Conservation (phyloP, 129 eudicot genomes). For the Flaveria linearis region DNA sequence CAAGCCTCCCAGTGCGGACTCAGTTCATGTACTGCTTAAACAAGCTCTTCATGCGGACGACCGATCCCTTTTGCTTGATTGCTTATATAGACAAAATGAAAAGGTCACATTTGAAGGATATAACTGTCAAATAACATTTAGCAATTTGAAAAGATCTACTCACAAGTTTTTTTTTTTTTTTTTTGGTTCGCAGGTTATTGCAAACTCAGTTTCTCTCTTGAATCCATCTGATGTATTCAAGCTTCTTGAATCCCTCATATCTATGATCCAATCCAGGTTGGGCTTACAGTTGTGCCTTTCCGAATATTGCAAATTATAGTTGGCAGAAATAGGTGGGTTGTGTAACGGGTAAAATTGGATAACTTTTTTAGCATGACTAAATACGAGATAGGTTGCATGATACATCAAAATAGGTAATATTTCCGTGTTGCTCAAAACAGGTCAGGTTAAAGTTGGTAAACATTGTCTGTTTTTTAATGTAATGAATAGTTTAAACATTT, state of each 20-base stretch:
- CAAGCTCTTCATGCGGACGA: constrained; percentile 97
- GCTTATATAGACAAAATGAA: constrained; percentile 81
- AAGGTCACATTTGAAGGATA: constrained; percentile 44
- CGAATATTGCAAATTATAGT: constrained; percentile 13
- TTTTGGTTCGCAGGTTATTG: constrained; percentile 56
- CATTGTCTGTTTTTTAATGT: neutral
- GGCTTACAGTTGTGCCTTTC: neutral
- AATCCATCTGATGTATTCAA: constrained; percentile 82
- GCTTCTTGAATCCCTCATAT: constrained; percentile 72
- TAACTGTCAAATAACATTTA: neutral
- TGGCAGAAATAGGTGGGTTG: constrained; percentile 1
- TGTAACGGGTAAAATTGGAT: neutral
- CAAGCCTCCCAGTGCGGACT: constrained; percentile 92
- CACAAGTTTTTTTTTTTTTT: neutral
- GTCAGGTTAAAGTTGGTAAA: no score
- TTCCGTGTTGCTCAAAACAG: no score
- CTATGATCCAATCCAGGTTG: constrained; percentile 77
- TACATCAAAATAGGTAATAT: neutral
- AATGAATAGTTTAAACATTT: constrained; percentile 4
- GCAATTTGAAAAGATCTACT: neutral
- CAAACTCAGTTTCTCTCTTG: constrained; percentile 67
- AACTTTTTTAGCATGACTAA: neutral
- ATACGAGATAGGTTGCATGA: neutral
- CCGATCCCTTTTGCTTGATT: constrained; percentile 75
- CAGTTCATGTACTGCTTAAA: constrained; percentile 79